phyloP scores from a whole-genome alignment of 768 basidiomycete genomes.

The Leccinum fibrillosum region DNA sequence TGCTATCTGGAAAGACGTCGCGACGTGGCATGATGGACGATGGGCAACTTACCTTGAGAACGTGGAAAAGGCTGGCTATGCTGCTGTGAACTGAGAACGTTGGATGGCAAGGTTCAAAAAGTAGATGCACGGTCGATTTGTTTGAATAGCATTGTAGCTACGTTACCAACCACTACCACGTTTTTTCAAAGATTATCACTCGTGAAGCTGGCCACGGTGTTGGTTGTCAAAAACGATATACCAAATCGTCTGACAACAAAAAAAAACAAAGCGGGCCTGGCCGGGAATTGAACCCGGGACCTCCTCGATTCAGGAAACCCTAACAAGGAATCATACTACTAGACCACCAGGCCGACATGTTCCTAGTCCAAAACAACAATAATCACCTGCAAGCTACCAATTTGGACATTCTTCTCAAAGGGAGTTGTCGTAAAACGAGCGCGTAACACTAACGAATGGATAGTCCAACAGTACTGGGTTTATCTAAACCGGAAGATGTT shows the following conservation, averaged over 20 bases:
- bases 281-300: constrained; percentile 62
- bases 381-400: not conserved
- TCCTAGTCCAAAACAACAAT: rapidly evolving
- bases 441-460: constrained; percentile 1
- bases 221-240: no score
- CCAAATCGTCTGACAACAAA: no score
- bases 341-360: constrained; percentile 44
- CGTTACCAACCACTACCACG: not conserved
- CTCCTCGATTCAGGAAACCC: constrained; percentile 47
- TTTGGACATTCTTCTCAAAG: constrained; percentile 1
- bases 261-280: constrained; percentile 36
- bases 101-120: not conserved
- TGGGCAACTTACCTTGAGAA: constrained; percentile 35
- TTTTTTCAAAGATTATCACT: not conserved
- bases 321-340: constrained; percentile 56
- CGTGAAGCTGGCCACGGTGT: not conserved
- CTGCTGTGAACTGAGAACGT: constrained; percentile 11
- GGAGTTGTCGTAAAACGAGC: constrained; percentile 6
- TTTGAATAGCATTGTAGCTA: not conserved
- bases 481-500: constrained; percentile 34
- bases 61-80: constrained; percentile 32
- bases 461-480: not conserved
- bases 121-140: not conserved
- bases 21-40: constrained; percentile 36
- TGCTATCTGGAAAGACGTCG: constrained; percentile 33